A percentile compares a stretch with the other conserved stretches of the same genome.
Evolutionary conservation across 805 yeast genomes (phyloP).

Genomic region (Saccharomycopsis schoenii): DNA sequence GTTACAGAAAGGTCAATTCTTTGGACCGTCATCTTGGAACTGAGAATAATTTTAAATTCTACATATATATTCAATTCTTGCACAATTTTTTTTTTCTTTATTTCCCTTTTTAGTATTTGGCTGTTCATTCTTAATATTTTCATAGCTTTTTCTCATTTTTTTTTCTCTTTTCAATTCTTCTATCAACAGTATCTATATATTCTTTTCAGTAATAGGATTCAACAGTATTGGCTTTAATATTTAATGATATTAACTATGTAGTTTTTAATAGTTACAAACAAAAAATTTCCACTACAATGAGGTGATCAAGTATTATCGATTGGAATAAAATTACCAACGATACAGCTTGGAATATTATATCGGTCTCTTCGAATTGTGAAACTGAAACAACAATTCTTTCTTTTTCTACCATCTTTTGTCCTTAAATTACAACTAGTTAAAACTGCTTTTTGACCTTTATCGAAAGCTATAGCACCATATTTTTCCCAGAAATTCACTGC

Average conservation of each 20-base stretch:
- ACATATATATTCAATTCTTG: slow-evolving; percentile 19
- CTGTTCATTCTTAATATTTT: neutral
- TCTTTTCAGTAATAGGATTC: too few species aligned
- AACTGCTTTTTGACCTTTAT: slow-evolving; percentile 91
- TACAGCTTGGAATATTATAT: slow-evolving; percentile 92
- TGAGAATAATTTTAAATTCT: slow-evolving; percentile 39
- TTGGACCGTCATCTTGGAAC: slow-evolving; percentile 39
- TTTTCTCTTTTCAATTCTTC: neutral
- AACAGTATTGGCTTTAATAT: neutral
- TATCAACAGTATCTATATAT: neutral
- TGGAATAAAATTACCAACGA: slow-evolving; percentile 92
- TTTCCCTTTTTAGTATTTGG: neutral
- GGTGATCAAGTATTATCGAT: slow-evolving; percentile 25
- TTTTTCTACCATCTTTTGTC: slow-evolving; percentile 69
- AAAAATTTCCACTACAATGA: neutral
- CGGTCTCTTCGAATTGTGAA: slow-evolving; percentile 88
- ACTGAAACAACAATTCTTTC: slow-evolving; percentile 84
- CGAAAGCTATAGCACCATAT: slow-evolving; percentile 93
- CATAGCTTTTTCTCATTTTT: neutral
- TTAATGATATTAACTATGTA: neutral
- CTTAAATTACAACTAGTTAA: slow-evolving; percentile 82
- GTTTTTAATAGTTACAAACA: too few species aligned
- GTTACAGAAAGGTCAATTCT: slow-evolving; percentile 32
- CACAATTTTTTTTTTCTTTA: neutral
- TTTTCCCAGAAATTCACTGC: slow-evolving; percentile 98